A percentile compares a stretch with the other conserved stretches of the same genome.
phyloP scores from a whole-genome alignment of 2,329 filamentous ascomycete genomes.

The Colletotrichum filicis region DNA sequence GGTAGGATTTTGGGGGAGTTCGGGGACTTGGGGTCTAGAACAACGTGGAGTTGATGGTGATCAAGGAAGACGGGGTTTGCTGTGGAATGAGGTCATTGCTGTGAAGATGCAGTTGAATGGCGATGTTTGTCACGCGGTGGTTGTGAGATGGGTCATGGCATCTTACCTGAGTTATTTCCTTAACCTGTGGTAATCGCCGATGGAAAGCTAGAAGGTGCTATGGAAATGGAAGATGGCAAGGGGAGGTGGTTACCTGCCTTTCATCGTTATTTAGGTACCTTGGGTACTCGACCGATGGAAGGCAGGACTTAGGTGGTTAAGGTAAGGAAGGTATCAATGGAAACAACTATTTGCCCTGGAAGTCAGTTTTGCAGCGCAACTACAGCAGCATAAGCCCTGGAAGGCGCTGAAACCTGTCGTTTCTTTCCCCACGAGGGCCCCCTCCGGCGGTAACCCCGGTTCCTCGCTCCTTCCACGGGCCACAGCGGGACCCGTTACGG shows the following conservation, averaged over 20 bases:
- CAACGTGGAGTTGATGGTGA: not conserved
- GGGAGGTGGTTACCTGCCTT: too few relatives aligned
- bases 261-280: too few relatives aligned
- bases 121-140: too few relatives aligned
- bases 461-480: conserved; percentile 10
- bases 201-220: too few relatives aligned
- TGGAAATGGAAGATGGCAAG: too few relatives aligned
- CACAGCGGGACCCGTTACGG: conserved; percentile 20
- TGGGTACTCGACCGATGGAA: too few relatives aligned
- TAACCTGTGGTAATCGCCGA: too few relatives aligned
- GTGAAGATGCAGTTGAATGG: too few relatives aligned
- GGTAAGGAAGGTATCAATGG: too few relatives aligned
- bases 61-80: not conserved
- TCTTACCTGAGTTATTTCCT: not conserved
- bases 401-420: not conserved
- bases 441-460: not conserved
- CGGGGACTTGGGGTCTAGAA: not conserved
- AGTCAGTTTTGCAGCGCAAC: not conserved
- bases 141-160: not conserved
- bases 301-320: too few relatives aligned
- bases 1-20: conserved; percentile 2
- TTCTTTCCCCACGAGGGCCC: not conserved
- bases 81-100: not conserved
- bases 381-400: not conserved
- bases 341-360: too few relatives aligned